Evolutionary conservation across 305 asterid genomes (phyloP), one percentile per base, ranked within the genome.

Genomic region (Fraxinus greggii): DNA sequence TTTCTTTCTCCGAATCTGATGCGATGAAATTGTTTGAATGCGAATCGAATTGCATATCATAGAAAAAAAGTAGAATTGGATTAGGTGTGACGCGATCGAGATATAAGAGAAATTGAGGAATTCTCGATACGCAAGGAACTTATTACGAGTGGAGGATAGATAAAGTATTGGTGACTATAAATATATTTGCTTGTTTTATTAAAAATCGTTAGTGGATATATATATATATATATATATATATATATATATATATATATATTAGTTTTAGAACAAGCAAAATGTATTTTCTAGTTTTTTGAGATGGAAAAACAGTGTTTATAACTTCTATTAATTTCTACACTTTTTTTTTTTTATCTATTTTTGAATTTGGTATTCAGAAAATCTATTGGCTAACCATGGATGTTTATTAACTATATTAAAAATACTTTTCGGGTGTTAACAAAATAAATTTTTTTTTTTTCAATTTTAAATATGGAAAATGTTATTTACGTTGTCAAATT

Each of bases 41-140:
- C 13, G 75, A 51, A 65, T 2, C 38, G 56, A 76, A 79, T 79
- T 17, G 80, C 84, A 45, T 59, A 3, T 24, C 38, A 13, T 28
- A 28, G 36, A 69, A 13, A 15, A 36, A 32, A 69, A 0, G 38
- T 12, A 2, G 38, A 23, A 69, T 19, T 6, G 42, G 77, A 70
- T 45, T 26, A 36, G 56, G 75, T 1, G 42, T 10, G 40, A 21
- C 8, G 24, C 26, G 12, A 74, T 29, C 1, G 79, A 15, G 86
- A 78, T 42, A 81, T n/a, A 21, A 65, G 36, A 19, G 82, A 82
- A 56, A 79, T 79, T 29, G 23, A 54, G 21, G 76, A 74, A 40
- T 81, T 32, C 54, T 54, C n/a, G 29, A 63, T 45, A 5, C 45
- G 17, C 29, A 15, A 9, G 36, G 67, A 56, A 19, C 1, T 56